phyloP scores from a whole-genome alignment of 2,329 filamentous ascomycete genomes.

The Delphinella strobiligena region DNA sequence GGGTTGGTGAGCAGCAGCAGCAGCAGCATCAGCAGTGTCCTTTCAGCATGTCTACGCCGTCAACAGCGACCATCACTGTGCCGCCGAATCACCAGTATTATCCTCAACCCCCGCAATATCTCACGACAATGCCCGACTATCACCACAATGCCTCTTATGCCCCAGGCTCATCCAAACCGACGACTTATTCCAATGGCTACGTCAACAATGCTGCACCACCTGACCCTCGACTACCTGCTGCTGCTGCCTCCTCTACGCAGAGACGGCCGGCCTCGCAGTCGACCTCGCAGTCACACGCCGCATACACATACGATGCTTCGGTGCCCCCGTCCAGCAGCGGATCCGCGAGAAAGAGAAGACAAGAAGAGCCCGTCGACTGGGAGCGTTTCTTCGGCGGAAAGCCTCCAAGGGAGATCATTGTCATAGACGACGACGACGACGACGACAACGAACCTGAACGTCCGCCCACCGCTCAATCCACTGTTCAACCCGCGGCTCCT shows the following conservation, averaged over 20 bases:
- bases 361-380: conserved; percentile 22
- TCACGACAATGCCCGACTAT: conserved; percentile 16
- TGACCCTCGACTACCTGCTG: conserved; percentile 25
- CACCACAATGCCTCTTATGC: conserved; percentile 16
- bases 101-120: conserved; percentile 28
- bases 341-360: conserved; percentile 8
- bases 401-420: conserved; percentile 37
- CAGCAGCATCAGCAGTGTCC: neutral
- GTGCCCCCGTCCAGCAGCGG: conserved; percentile 4
- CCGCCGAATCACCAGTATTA: conserved; percentile 25
- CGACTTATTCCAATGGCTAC: conserved; percentile 24
- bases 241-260: conserved; percentile 18
- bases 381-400: conserved; percentile 24
- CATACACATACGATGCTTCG: neutral
- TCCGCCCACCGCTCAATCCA: conserved; percentile 10
- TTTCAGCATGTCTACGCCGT: conserved; percentile 29
- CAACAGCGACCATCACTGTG: conserved; percentile 30
- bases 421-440: conserved; percentile 35
- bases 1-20: neutral
- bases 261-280: conserved; percentile 1
- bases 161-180: conserved; percentile 3
- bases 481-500: conserved; percentile 9
- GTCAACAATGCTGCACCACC: conserved; percentile 20
- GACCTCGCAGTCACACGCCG: neutral
- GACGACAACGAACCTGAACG: conserved; percentile 1